Evolutionary conservation across 2,329 filamentous ascomycete genomes (phyloP).

Genomic region (Arthroderma sp.): DNA sequence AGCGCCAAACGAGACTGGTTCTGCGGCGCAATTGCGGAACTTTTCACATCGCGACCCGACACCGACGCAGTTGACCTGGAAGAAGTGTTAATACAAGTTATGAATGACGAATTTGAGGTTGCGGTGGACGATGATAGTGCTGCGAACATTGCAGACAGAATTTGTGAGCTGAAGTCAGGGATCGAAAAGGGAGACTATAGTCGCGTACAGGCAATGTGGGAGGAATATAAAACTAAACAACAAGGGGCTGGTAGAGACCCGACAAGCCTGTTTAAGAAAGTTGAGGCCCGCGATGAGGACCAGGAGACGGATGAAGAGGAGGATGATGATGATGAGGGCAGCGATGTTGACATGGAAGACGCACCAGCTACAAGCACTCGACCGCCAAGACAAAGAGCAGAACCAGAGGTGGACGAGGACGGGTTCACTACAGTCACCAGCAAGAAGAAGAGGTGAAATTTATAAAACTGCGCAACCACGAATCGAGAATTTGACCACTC

Average conservation of each 20-base stretch:
- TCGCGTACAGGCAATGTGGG: slow-evolving; percentile 50
- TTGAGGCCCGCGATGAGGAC: slow-evolving; percentile 35
- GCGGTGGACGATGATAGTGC: slow-evolving; percentile 82
- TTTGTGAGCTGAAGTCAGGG: slow-evolving; percentile 54
- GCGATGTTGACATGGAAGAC: slow-evolving; percentile 53
- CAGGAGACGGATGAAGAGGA: slow-evolving; percentile 47
- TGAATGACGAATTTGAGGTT: slow-evolving; percentile 92
- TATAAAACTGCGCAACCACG: neutral
- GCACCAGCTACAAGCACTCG: slow-evolving; percentile 37
- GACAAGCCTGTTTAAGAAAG: slow-evolving; percentile 21
- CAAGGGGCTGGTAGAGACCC: slow-evolving; percentile 31
- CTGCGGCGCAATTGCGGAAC: slow-evolving; percentile 70
- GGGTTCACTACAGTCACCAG: slow-evolving; percentile 64
- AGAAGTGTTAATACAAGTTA: slow-evolving; percentile 71
- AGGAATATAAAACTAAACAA: slow-evolving; percentile 23
- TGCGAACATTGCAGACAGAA: slow-evolving; percentile 56
- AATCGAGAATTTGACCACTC: no score
- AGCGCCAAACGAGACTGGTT: slow-evolving; percentile 93
- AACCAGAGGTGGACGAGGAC: slow-evolving; percentile 65
- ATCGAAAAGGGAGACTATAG: slow-evolving; percentile 52
- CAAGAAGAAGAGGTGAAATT: slow-evolving; percentile 45
- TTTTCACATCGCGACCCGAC: slow-evolving; percentile 49
- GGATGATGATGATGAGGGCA: slow-evolving; percentile 35
- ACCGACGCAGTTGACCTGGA: slow-evolving; percentile 71
- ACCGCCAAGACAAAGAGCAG: slow-evolving; percentile 44